These are phyloP conservation scores for Phlyctochytrium bullatum DNA, from an alignment of 192 early-diverging fungal genomes.

Conservation along the genomic window DNA sequence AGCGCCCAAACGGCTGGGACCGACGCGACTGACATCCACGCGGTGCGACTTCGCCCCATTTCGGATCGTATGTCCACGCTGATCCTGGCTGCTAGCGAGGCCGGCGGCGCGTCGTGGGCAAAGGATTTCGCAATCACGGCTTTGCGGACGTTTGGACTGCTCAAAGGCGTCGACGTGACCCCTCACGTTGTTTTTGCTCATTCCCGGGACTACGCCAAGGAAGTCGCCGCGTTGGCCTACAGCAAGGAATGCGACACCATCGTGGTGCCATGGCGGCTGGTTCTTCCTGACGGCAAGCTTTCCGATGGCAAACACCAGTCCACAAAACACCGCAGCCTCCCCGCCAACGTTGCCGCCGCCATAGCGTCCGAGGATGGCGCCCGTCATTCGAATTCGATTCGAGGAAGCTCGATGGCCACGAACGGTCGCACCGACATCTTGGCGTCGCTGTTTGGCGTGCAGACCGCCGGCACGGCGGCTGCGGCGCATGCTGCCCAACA, in stretches of 20 bases:
- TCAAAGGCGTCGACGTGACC: conserved; percentile 63
- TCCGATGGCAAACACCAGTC: too few species aligned
- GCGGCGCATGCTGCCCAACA: not conserved
- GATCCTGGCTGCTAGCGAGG: conserved; percentile 70
- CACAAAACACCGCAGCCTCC: not conserved
- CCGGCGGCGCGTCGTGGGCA: conserved; percentile 46
- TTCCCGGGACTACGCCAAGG: conserved; percentile 6
- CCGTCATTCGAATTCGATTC: not conserved
- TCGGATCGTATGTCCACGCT: conserved; percentile 78
- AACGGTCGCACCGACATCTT: not conserved
- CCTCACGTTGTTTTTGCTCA: conserved; percentile 8
- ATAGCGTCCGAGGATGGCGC: not conserved
- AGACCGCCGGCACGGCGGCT: not conserved
- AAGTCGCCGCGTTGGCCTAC: conserved; percentile 1
- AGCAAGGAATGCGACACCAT: conserved; percentile 1
- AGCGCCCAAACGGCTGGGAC: not conserved
- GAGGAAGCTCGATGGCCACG: not conserved
- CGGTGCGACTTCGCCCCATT: conserved; percentile 75
- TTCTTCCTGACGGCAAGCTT: not conserved
- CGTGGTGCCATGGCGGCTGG: conserved; percentile 4
- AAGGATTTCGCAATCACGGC: conserved; percentile 78
- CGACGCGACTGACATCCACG: conserved; percentile 42
- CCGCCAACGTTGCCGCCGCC: not conserved
- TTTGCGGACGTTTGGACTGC: conserved; percentile 75
- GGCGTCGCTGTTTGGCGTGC: not conserved